phyloP scores from a whole-genome alignment of 2,329 filamentous ascomycete genomes.

The Penicillium capsulatum region DNA sequence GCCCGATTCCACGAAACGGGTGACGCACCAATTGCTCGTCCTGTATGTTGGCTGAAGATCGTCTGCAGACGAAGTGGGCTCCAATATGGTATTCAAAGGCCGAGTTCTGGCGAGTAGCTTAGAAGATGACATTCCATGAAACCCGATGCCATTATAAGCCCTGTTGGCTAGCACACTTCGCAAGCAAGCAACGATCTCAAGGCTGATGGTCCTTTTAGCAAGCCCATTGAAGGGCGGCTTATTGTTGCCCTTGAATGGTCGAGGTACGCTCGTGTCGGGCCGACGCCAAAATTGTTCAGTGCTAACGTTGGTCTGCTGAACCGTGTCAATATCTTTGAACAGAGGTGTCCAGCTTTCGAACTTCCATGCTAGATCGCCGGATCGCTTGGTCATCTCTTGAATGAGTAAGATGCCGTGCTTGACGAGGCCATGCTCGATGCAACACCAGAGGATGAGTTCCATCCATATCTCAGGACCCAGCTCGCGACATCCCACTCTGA shows the following conservation, averaged over 20 bases:
- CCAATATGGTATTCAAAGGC: slow-evolving; percentile 22
- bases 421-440: slow-evolving; percentile 45
- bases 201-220: slow-evolving; percentile 50
- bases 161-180: slow-evolving; percentile 50
- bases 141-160: slow-evolving; percentile 40
- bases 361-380: slow-evolving; percentile 35
- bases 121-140: slow-evolving; percentile 29
- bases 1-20: slow-evolving; percentile 51
- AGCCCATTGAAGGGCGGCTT: slow-evolving; percentile 38
- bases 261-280: slow-evolving; percentile 20
- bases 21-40: slow-evolving; percentile 38
- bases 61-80: slow-evolving; percentile 14
- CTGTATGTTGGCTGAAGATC: slow-evolving; percentile 28
- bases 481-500: slow-evolving; percentile 41
- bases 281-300: slow-evolving; percentile 35
- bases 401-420: slow-evolving; percentile 41
- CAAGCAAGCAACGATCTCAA: slow-evolving; percentile 55
- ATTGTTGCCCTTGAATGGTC: slow-evolving; percentile 14
- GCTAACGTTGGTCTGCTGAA: slow-evolving; percentile 36
- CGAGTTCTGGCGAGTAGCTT: slow-evolving; percentile 26
- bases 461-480: slow-evolving; percentile 48
- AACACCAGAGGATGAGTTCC: slow-evolving; percentile 50
- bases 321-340: slow-evolving; percentile 22
- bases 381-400: slow-evolving; percentile 28
- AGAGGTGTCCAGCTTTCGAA: slow-evolving; percentile 40